Conservation (phyloP, 179 eudicot genomes). For the Beta macrorhiza region DNA sequence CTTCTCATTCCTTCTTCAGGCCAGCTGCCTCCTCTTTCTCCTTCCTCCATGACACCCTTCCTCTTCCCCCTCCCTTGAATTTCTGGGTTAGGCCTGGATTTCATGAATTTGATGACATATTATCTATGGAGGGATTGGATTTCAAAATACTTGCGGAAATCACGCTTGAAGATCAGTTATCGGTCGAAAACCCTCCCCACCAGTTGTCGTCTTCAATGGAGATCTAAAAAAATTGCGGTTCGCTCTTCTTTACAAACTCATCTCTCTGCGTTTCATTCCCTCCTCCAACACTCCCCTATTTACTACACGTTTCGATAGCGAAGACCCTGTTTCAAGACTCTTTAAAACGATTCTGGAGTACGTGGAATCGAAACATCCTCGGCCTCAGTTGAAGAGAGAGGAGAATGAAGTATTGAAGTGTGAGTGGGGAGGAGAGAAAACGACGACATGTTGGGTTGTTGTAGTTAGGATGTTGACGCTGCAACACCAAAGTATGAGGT, state of each 20-base stretch:
- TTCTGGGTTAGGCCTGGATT: no score
- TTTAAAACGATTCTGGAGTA: constrained; percentile 44
- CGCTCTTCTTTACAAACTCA: constrained; percentile 60
- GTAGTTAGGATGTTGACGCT: constrained; percentile 52
- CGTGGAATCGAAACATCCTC: constrained; percentile 58
- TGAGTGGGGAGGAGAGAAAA: constrained; percentile 26
- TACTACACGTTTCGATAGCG: constrained; percentile 20
- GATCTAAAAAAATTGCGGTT: constrained; percentile 46
- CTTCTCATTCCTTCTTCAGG: no score
- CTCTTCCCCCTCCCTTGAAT: no score
- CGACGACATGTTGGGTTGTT: constrained; percentile 30
- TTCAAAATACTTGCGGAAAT: not conserved
- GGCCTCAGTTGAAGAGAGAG: constrained; percentile 32
- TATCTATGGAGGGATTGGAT: no score
- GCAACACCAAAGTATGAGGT: constrained; percentile 26
- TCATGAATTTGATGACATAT: no score
- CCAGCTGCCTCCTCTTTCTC: no score
- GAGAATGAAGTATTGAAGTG: not conserved
- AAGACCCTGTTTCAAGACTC: constrained; percentile 51
- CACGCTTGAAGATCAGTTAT: not conserved
- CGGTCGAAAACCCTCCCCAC: constrained; percentile 1
- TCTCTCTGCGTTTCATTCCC: constrained; percentile 50
- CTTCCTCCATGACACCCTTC: no score
- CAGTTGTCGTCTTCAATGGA: constrained; percentile 49
- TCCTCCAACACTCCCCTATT: no score